Conservation (phyloP, 148 eudicot genomes). For the Rheum nobile region DNA sequence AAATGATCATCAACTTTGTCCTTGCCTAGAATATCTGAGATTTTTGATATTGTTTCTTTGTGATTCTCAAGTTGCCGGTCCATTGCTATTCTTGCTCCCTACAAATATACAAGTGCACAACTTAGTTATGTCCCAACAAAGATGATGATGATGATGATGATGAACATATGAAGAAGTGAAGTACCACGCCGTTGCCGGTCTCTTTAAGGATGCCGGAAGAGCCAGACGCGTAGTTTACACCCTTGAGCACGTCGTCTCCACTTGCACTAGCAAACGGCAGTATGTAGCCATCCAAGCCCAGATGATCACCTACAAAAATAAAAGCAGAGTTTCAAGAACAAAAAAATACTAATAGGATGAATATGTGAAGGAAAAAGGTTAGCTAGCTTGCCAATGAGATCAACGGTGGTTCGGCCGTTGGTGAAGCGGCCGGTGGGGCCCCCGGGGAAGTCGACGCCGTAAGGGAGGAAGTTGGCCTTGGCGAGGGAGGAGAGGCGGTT, state of each 20-base stretch:
- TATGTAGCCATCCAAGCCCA: conserved; percentile 23
- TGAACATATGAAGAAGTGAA: not conserved
- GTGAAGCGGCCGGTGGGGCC: conserved; percentile 36
- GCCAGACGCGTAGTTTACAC: conserved; percentile 33
- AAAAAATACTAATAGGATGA: not conserved
- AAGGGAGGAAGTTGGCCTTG: conserved; percentile 34
- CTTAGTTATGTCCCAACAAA: no score
- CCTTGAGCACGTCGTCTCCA: conserved; percentile 9
- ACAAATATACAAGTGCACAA: not conserved
- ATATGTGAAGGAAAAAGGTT: not conserved
- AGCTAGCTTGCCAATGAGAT: conserved; percentile 18
- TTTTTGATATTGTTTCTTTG: conserved; percentile 2
- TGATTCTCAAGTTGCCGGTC: conserved; percentile 8
- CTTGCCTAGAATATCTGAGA: conserved; percentile 7
- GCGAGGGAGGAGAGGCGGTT: conserved; percentile 20
- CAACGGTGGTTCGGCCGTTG: conserved; percentile 31
- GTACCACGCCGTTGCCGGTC: conserved; percentile 31
- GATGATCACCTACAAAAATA: conserved; percentile 20
- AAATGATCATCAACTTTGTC: conserved; percentile 3
- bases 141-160: no score
- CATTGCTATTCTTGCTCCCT: conserved; percentile 10
- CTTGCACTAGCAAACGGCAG: conserved; percentile 17
- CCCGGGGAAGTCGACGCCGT: conserved; percentile 35
- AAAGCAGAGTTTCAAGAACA: not conserved
- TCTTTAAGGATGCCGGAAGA: conserved; percentile 22